A percentile compares a stretch with the other conserved stretches of the same genome.
Conservation (phyloP, 2,329 filamentous ascomycete species). For the Exophiala lecanii-corni region DNA sequence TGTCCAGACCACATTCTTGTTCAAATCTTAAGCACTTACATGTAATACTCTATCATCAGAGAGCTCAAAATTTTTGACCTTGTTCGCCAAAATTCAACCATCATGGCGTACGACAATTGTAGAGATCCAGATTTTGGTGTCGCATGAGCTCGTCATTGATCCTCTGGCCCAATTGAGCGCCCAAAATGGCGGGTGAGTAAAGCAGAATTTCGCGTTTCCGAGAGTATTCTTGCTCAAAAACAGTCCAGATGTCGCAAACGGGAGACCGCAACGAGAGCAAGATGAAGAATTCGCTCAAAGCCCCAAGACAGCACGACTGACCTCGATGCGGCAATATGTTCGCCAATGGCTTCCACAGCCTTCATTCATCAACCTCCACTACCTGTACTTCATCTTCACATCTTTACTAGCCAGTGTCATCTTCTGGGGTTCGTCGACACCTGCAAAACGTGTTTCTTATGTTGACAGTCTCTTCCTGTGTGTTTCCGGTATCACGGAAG, state of each 20-base stretch:
- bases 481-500: conserved; percentile 46
- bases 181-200: background rate
- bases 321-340: background rate
- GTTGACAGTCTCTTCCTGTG: conserved; percentile 44
- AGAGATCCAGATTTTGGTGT: background rate
- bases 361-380: conserved; percentile 44
- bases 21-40: too few species aligned
- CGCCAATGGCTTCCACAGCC: conserved; percentile 1
- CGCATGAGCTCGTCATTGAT: background rate
- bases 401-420: conserved; percentile 42
- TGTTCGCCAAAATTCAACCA: too few species aligned
- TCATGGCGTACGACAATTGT: conserved; percentile 6
- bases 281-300: background rate
- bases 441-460: conserved; percentile 39
- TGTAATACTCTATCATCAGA: too few species aligned
- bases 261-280: too few species aligned
- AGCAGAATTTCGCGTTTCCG: too few species aligned
- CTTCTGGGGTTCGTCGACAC: conserved; percentile 45
- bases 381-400: conserved; percentile 39
- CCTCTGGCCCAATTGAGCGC: too few species aligned
- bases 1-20: too few species aligned
- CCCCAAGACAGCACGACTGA: background rate
- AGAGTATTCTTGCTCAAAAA: background rate
- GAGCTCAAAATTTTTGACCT: too few species aligned
- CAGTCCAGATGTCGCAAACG: too few species aligned